A percentile compares a stretch with the other conserved stretches of the same genome.
Evolutionary conservation across 352 stramenopile genomes (phyloP).

Genomic region (Phytopythium chamaehyphon): DNA sequence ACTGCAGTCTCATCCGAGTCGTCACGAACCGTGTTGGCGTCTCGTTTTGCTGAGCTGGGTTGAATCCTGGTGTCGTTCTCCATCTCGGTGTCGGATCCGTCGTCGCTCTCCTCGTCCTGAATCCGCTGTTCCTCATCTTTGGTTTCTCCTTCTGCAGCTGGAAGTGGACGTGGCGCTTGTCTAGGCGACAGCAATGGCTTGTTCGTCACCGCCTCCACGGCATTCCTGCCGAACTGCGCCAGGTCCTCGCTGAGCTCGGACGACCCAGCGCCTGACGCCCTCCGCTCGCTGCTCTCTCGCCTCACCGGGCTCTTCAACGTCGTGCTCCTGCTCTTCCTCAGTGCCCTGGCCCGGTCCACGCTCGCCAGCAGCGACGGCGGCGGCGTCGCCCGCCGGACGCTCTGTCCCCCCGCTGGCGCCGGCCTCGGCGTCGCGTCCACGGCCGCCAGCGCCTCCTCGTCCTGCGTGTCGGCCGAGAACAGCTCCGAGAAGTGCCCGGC

Average conservation of each 20-base stretch:
- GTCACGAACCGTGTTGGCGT: slow-evolving; percentile 1
- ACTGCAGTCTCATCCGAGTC: slow-evolving; percentile 12
- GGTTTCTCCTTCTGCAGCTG: no score
- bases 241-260: slow-evolving; percentile 32
- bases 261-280: background rate
- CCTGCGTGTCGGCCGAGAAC: slow-evolving; percentile 52
- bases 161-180: no score
- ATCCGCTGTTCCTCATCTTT: background rate
- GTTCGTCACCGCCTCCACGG: background rate
- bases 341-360: slow-evolving; percentile 19
- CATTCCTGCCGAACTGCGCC: slow-evolving; percentile 6
- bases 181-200: background rate
- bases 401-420: no score
- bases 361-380: slow-evolving; percentile 17
- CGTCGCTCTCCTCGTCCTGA: slow-evolving; percentile 4
- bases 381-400: slow-evolving; percentile 8
- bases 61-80: no score
- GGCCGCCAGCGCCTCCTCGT: slow-evolving; percentile 17
- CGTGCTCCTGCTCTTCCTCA: slow-evolving; percentile 7
- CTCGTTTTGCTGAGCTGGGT: no score
- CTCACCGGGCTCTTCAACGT: background rate
- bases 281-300: background rate
- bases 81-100: slow-evolving; percentile 15
- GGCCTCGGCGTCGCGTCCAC: no score
- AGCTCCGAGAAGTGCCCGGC: slow-evolving; percentile 34